phyloP scores from a whole-genome alignment of 2,329 filamentous ascomycete species.

The Ophiostoma pallidulum region DNA sequence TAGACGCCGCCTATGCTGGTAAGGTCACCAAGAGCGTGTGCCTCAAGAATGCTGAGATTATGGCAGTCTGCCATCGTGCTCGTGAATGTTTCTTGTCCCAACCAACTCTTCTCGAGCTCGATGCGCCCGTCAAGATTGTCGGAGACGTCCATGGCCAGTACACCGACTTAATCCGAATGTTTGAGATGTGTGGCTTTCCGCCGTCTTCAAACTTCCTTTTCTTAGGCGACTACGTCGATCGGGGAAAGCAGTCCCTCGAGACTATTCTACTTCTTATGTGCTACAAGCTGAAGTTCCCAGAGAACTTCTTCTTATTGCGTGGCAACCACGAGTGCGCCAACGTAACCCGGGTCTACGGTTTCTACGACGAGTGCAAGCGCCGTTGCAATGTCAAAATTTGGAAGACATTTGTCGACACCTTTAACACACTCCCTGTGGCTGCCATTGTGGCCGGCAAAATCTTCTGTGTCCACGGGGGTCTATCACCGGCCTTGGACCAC shows the following conservation, averaged over 20 bases:
- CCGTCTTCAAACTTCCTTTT: slow-evolving; percentile 89
- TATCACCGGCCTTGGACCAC: slow-evolving; percentile 83
- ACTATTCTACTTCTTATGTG: slow-evolving; percentile 87
- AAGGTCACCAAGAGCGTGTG: slow-evolving; percentile 98
- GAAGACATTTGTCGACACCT: slow-evolving; percentile 96
- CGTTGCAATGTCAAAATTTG: slow-evolving; percentile 94
- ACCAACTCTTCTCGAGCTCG: slow-evolving; percentile 81
- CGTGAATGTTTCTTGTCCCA: slow-evolving; percentile 86
- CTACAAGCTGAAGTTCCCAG: slow-evolving; percentile 95
- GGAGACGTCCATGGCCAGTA: slow-evolving; percentile 96
- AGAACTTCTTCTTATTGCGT: slow-evolving; percentile 92
- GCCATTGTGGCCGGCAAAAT: slow-evolving; percentile 97
- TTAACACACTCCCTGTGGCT: slow-evolving; percentile 91
- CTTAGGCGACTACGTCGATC: slow-evolving; percentile 91
- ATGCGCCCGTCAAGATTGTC: slow-evolving; percentile 94
- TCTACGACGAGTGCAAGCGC: slow-evolving; percentile 97
- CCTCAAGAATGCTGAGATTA: slow-evolving; percentile 94
- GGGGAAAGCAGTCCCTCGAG: slow-evolving; percentile 90
- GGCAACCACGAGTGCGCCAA: slow-evolving; percentile 97
- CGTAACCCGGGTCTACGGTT: slow-evolving; percentile 90
- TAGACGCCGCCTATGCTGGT: slow-evolving; percentile 90
- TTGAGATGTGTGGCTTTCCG: slow-evolving; percentile 97
- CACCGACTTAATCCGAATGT: slow-evolving; percentile 90
- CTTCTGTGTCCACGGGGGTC: slow-evolving; percentile 90
- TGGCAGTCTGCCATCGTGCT: slow-evolving; percentile 80